Percentiles rank a stretch among this genome's conserved stretches.
These are phyloP conservation scores for Phytophthora sp. DNA, from an alignment of 352 stramenopile species.

Conservation along the genomic window DNA sequence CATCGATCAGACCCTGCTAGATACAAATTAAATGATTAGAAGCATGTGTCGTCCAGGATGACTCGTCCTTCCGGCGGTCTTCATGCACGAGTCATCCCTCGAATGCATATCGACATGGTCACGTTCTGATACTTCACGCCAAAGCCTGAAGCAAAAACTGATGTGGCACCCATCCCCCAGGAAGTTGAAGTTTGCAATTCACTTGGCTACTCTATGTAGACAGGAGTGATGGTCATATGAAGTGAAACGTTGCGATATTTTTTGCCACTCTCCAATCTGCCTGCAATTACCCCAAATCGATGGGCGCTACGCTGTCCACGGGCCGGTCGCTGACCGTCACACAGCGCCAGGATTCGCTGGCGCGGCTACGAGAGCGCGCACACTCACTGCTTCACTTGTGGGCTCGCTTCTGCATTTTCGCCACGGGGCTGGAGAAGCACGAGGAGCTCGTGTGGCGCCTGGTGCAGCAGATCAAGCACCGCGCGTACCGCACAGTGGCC, in stretches of 20 bases:
- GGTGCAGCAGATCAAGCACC: constrained; percentile 60
- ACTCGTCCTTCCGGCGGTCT: neutral
- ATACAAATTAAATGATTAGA: too few species aligned
- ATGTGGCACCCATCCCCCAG: constrained; percentile 10
- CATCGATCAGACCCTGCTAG: too few species aligned
- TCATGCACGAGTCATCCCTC: neutral
- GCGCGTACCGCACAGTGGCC: constrained; percentile 33
- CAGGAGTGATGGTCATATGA: constrained; percentile 32
- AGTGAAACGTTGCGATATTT: constrained; percentile 22
- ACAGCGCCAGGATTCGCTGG: constrained; percentile 26
- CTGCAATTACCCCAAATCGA: constrained; percentile 5
- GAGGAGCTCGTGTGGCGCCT: constrained; percentile 56
- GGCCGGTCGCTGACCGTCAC: constrained; percentile 17
- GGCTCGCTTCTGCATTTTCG: constrained; percentile 84
- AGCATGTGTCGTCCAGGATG: too few species aligned
- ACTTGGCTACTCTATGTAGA: constrained; percentile 21
- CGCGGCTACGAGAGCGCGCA: constrained; percentile 28
- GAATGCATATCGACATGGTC: neutral
- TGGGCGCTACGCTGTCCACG: constrained; percentile 33
- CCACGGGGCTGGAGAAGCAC: constrained; percentile 72
- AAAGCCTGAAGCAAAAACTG: constrained; percentile 27
- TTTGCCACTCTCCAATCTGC: constrained; percentile 21
- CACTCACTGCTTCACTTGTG: constrained; percentile 52
- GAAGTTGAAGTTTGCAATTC: constrained; percentile 24
- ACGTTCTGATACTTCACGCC: constrained; percentile 7